Conservation (phyloP, 140 eudicot genomes). For the Senecio squalidus region DNA sequence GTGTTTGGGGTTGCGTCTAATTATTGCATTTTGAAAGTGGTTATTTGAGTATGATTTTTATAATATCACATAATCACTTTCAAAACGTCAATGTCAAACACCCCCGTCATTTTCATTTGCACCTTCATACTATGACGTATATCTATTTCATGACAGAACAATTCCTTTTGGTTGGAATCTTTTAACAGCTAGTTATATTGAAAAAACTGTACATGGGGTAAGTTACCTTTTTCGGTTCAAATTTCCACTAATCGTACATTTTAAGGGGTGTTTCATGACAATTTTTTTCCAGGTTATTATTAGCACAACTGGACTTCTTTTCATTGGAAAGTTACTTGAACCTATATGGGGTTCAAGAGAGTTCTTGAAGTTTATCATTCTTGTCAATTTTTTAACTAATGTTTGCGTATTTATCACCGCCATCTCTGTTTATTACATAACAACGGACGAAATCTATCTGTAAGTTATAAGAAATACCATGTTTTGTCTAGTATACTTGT, state of each 20-base stretch:
- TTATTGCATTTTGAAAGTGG: too few species aligned
- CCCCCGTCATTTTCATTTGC: too few species aligned
- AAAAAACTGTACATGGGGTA: conserved; percentile 89
- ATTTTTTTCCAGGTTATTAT: conserved; percentile 53
- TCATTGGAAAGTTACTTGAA: conserved; percentile 91
- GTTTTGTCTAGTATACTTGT: neutral
- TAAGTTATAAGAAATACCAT: conserved; percentile 35
- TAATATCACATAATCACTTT: too few species aligned
- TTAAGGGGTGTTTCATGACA: neutral
- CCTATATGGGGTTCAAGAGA: conserved; percentile 98
- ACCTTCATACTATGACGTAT: too few species aligned
- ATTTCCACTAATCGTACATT: neutral
- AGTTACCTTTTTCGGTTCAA: conserved; percentile 23
- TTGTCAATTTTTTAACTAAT: conserved; percentile 81
- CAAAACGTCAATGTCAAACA: too few species aligned
- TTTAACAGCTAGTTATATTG: conserved; percentile 87
- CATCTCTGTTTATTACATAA: conserved; percentile 70
- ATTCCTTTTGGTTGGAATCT: conserved; percentile 99
- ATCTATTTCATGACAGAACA: conserved; percentile 53
- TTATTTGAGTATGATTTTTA: too few species aligned
- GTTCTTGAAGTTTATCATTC: conserved; percentile 86
- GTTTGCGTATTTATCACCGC: conserved; percentile 86
- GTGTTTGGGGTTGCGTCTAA: too few species aligned
- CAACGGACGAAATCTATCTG: conserved; percentile 80
- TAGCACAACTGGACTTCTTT: conserved; percentile 82